phyloP scores from a whole-genome alignment of 2,329 filamentous ascomycete genomes.

The Calonectria fujianensis region DNA sequence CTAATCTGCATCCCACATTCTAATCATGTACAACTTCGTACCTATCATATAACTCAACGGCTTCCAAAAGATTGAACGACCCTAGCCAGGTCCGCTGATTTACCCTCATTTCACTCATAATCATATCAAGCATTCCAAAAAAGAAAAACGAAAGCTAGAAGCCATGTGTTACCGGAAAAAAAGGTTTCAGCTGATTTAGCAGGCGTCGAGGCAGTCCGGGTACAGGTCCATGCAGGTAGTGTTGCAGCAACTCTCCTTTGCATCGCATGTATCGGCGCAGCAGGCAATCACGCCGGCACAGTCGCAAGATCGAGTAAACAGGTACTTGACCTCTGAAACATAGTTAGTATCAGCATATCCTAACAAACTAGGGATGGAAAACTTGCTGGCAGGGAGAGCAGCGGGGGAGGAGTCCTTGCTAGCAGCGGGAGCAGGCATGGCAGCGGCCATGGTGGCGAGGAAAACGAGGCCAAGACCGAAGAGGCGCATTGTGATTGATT shows the following conservation, averaged over 20 bases:
- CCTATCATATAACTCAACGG: not conserved
- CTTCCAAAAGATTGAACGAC: not conserved
- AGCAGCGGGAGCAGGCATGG: conserved; percentile 7
- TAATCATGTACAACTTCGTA: not conserved
- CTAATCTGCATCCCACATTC: not conserved
- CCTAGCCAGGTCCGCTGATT: not conserved
- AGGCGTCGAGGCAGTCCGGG: not conserved
- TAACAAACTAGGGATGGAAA: not conserved
- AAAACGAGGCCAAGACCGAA: conserved; percentile 5
- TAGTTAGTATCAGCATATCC: not conserved
- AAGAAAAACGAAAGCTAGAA: not conserved
- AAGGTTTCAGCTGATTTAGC: not conserved
- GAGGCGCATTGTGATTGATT: conserved; percentile 1
- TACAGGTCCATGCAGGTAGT: conserved; percentile 6
- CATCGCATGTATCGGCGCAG: not conserved
- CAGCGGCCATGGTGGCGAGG: not conserved
- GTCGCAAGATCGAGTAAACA: conserved; percentile 15
- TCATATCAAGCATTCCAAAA: not conserved
- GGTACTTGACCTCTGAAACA: not conserved
- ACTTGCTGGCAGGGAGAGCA: not conserved
- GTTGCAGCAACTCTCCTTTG: not conserved
- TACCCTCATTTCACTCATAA: not conserved
- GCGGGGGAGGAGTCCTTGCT: not conserved
- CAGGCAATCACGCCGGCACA: not conserved
- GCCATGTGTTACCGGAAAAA: not conserved